phyloP scores from a whole-genome alignment of 345 rosid genomes.

The Physaria fendleri region DNA sequence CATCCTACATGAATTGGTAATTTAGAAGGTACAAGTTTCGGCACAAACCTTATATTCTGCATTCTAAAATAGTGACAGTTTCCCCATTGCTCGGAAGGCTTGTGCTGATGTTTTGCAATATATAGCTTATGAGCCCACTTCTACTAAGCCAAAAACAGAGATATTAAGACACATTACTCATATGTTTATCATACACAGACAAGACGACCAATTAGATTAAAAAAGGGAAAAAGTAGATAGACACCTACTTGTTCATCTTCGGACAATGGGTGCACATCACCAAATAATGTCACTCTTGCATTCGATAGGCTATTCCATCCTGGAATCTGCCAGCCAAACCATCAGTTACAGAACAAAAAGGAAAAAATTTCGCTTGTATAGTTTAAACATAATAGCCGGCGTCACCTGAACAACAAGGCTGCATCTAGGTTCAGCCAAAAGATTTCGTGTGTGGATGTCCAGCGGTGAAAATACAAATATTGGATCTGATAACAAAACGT shows the following conservation, averaged over 20 bases:
- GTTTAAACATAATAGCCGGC: background rate
- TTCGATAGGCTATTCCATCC: conserved; percentile 99
- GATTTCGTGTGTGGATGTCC: conserved; percentile 89
- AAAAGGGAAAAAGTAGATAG: background rate
- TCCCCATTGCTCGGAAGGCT: conserved; percentile 92
- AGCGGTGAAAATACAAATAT: conserved; percentile 87
- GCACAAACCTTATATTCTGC: conserved; percentile 76
- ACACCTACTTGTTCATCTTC: conserved; percentile 68
- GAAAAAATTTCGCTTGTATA: background rate
- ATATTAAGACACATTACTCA: background rate
- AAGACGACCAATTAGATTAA: background rate
- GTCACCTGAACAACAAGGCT: conserved; percentile 89
- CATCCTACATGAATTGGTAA: background rate
- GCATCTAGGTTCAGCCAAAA: conserved; percentile 89
- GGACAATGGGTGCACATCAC: conserved; percentile 89
- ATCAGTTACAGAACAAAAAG: conserved; percentile 7
- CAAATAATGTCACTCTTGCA: conserved; percentile 95
- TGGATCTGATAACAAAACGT: conserved; percentile 57
- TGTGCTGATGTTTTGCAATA: conserved; percentile 81
- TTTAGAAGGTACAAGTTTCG: background rate
- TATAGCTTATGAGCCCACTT: conserved; percentile 98
- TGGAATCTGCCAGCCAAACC: conserved; percentile 56
- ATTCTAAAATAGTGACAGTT: conserved; percentile 93
- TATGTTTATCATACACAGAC: background rate
- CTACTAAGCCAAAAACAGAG: conserved; percentile 37